phyloP scores from a whole-genome alignment of 2,329 filamentous ascomycete genomes.

The Pyrenophora tritici-repentis region DNA sequence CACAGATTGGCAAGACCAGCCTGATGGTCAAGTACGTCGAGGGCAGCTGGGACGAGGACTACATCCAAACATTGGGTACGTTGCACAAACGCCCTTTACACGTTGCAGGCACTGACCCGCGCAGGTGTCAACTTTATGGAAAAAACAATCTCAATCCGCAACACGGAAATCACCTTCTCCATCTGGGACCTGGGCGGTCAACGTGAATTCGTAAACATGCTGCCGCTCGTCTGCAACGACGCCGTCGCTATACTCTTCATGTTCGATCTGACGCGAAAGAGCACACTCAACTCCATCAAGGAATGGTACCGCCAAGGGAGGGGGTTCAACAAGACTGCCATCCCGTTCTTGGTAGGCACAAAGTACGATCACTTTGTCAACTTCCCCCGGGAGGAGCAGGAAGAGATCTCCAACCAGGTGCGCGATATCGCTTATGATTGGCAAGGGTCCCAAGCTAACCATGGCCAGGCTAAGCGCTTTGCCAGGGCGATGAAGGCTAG shows the following conservation, averaged over 20 bases:
- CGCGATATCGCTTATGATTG: background rate
- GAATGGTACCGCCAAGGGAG: constrained; percentile 98
- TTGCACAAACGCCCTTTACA: background rate
- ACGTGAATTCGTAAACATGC: constrained; percentile 99
- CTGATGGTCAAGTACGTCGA: constrained; percentile 99
- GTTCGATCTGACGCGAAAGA: constrained; percentile 98
- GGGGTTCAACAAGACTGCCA: constrained; percentile 99
- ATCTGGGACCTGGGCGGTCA: constrained; percentile 99
- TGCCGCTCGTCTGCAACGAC: constrained; percentile 98
- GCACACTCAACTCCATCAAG: constrained; percentile 98
- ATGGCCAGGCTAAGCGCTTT: constrained; percentile 79
- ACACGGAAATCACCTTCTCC: constrained; percentile 99
- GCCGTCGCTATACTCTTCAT: constrained; percentile 99
- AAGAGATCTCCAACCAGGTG: constrained; percentile 97
- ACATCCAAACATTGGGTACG: constrained; percentile 91
- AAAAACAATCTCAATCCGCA: constrained; percentile 98
- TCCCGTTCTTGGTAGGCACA: constrained; percentile 93
- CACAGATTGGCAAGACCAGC: constrained; percentile 98
- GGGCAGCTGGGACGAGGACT: constrained; percentile 99
- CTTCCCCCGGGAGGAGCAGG: constrained; percentile 94
- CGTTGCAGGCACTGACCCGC: constrained; percentile 19
- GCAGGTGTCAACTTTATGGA: constrained; percentile 99
- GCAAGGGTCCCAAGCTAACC: constrained; percentile 9
- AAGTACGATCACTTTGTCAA: constrained; percentile 99
- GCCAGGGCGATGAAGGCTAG: constrained; percentile 98